A percentile compares a stretch with the other conserved stretches of the same genome.
phyloP scores from a whole-genome alignment of 345 rosid species.

The Cardamine chenopodiifolia region DNA sequence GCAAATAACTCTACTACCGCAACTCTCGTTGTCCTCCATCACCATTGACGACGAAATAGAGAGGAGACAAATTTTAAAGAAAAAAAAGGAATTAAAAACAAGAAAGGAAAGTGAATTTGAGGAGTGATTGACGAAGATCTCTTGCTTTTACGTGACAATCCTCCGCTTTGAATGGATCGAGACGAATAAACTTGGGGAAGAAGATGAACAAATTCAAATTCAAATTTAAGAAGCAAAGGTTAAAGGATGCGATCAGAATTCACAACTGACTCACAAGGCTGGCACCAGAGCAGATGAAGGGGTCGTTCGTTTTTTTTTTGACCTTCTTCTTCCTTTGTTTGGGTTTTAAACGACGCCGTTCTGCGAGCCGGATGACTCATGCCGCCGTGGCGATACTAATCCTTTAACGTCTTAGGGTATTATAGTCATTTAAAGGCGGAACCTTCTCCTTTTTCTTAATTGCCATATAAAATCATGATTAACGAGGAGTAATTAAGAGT shows the following conservation, averaged over 20 bases:
- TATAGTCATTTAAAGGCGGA: not conserved
- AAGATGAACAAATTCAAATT: not conserved
- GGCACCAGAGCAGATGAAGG: not conserved
- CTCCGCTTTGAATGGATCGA: not conserved
- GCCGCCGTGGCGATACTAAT: slow-evolving; percentile 42
- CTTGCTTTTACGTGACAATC: not conserved
- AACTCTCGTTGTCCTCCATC: slow-evolving; percentile 72
- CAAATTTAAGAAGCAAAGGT: not conserved
- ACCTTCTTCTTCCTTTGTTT: not conserved
- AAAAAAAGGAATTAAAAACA: not conserved
- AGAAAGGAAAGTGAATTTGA: not conserved
- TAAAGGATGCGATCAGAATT: not conserved
- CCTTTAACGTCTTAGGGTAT: slow-evolving; percentile 12
- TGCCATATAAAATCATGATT: not conserved
- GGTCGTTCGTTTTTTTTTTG: not conserved
- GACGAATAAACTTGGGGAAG: not conserved
- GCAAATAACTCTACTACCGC: slow-evolving; percentile 56
- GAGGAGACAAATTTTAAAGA: not conserved
- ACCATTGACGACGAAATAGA: slow-evolving; percentile 44
- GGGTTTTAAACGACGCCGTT: slow-evolving; percentile 16
- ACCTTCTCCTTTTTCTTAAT: not conserved
- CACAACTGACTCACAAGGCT: not conserved
- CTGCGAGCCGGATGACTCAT: slow-evolving; percentile 15
- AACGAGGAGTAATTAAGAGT: not conserved
- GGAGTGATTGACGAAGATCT: not conserved